Evolutionary conservation across 768 basidiomycete genomes (phyloP).

Genomic region (Auriscalpium microsporum): DNA sequence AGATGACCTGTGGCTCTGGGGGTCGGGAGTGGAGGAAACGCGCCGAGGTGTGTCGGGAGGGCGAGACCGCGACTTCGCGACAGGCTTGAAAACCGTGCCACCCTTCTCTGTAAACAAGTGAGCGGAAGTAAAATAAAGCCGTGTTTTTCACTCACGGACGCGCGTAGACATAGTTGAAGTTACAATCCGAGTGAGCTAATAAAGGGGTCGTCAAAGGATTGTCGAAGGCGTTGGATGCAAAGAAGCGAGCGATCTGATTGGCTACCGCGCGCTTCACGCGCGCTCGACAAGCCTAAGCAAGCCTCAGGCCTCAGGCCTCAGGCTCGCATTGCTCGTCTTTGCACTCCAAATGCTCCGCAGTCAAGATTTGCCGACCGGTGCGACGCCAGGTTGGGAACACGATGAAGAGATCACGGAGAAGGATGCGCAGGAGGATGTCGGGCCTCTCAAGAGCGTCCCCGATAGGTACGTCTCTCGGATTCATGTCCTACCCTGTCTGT

Average conservation of each 20-base stretch:
- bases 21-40: constrained; percentile 17
- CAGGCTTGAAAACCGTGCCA: constrained; percentile 58
- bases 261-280: too few relatives aligned
- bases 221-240: too few relatives aligned
- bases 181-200: too few relatives aligned
- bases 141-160: constrained; percentile 46
- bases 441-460: constrained; percentile 36
- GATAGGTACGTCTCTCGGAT: constrained; percentile 47
- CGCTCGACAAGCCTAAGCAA: too few relatives aligned
- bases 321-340: too few relatives aligned
- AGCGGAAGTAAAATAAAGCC: not conserved
- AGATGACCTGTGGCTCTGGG: not conserved
- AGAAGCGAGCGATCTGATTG: too few relatives aligned
- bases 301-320: too few relatives aligned
- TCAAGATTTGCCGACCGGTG: constrained; percentile 45
- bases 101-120: constrained; percentile 51
- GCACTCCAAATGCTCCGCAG: not conserved
- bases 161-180: constrained; percentile 32
- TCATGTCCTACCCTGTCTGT: not conserved
- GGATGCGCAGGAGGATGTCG: constrained; percentile 15
- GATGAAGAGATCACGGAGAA: constrained; percentile 34
- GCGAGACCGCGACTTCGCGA: constrained; percentile 44
- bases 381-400: constrained; percentile 53
- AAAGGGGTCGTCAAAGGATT: too few relatives aligned
- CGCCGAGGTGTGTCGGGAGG: constrained; percentile 16